Conservation (phyloP, 768 basidiomycete genomes). For the Boletus sp. region DNA sequence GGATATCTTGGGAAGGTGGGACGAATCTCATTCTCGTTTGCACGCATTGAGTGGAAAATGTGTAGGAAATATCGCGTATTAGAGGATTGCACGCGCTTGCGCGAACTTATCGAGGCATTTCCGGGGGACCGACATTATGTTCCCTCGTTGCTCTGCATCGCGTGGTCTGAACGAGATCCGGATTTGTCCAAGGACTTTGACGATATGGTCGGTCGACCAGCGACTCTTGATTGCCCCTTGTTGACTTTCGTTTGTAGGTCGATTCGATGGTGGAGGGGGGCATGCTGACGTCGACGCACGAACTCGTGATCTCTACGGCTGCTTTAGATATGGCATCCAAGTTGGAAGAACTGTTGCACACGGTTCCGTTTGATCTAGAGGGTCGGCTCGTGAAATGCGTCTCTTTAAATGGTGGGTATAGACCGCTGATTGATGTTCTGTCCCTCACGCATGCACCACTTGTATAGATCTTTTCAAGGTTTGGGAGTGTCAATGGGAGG, state of each 20-base stretch:
- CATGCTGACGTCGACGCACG: conserved; percentile 38
- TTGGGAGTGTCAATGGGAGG: conserved; percentile 27
- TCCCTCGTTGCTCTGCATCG: conserved; percentile 60
- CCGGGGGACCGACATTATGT: conserved; percentile 56
- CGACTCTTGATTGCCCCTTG: not conserved
- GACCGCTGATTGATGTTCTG: not conserved
- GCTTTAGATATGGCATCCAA: conserved; percentile 59
- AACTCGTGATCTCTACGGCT: conserved; percentile 50
- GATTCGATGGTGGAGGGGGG: conserved; percentile 46
- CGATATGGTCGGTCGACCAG: conserved; percentile 51
- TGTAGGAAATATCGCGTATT: conserved; percentile 66
- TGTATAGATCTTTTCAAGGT: conserved; percentile 27
- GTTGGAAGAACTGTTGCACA: conserved; percentile 42
- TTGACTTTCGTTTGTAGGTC: conserved; percentile 38
- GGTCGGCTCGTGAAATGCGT: conserved; percentile 53
- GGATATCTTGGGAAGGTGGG: conserved; percentile 69
- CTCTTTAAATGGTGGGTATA: conserved; percentile 46
- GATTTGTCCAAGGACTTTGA: conserved; percentile 48
- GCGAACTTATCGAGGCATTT: conserved; percentile 57
- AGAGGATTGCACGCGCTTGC: conserved; percentile 70
- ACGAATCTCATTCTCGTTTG: not conserved
- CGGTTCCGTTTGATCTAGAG: conserved; percentile 50
- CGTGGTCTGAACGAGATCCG: conserved; percentile 53
- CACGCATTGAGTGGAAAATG: not conserved
- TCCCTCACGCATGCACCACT: not conserved